A percentile compares a stretch with the other conserved stretches of the same genome.
phyloP scores from a whole-genome alignment of 129 eudicot genomes.

The Artemisia tridentata region DNA sequence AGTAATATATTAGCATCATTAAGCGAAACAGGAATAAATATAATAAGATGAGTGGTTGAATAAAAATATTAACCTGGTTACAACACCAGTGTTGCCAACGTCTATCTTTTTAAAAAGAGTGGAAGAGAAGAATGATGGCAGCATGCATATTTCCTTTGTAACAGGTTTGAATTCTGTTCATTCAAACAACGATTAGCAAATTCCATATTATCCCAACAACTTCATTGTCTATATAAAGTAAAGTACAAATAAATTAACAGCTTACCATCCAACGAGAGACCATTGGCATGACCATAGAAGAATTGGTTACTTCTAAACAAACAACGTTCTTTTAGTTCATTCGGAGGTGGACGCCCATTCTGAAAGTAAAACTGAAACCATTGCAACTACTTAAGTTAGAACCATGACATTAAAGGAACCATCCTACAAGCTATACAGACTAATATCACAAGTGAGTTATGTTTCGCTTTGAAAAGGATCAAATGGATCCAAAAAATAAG shows the following conservation, averaged over 20 bases:
- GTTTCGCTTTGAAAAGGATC: neutral
- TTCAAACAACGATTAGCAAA: slow-evolving; percentile 3
- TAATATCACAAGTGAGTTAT: no score
- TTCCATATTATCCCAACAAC: slow-evolving; percentile 13
- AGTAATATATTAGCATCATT: neutral
- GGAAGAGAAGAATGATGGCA: slow-evolving; percentile 58
- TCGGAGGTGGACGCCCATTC: slow-evolving; percentile 61
- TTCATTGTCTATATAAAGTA: neutral
- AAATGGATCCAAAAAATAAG: neutral
- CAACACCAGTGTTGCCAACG: slow-evolving; percentile 43
- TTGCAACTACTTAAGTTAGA: slow-evolving; percentile 26
- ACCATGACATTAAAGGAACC: neutral
- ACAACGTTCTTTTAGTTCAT: slow-evolving; percentile 53
- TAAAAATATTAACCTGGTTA: slow-evolving; percentile 45
- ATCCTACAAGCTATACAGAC: neutral
- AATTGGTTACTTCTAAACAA: slow-evolving; percentile 46
- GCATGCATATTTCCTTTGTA: slow-evolving; percentile 64
- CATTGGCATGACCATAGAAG: slow-evolving; percentile 50
- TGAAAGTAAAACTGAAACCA: slow-evolving; percentile 62
- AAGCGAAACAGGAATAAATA: neutral
- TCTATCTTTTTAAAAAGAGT: slow-evolving; percentile 54
- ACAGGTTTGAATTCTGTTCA: slow-evolving; percentile 53
- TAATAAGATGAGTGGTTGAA: neutral
- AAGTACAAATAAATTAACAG: slow-evolving; percentile 2
- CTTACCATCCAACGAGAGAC: slow-evolving; percentile 57